Base-by-base conservation (phyloP, 2,329 filamentous ascomycete species). In the Cercospora zeae-maydis region DNA sequence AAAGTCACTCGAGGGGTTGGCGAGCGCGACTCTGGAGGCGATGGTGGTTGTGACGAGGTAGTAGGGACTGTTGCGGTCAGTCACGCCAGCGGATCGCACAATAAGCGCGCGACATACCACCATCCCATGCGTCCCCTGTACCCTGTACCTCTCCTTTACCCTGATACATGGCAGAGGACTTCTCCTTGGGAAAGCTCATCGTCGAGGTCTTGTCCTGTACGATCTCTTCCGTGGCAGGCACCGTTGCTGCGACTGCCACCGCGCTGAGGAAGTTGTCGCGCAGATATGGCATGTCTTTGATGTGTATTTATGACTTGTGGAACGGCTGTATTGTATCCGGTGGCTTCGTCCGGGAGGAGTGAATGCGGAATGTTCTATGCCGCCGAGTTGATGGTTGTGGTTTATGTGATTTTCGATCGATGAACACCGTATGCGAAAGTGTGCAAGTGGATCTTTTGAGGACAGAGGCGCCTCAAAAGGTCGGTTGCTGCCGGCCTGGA, bases 1-100 rank as follows among this genome's bases (percentile, higher is more conserved):
- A 69, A 66, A 9, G 65, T 66, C 42, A 70, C 37, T 8, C 56
- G 58, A 52, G 71, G 69, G 1, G 70, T 69, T 2, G 61, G 47
- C 11, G 64, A 59, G 24, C 69, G 67, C 5, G 67, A 68, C 13
- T 63, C 49, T 10, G 71, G 70, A 8, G 72, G 70, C 3, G 24
- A 3, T 13, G 71, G 68, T 24, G 70, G 68, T 36, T 65, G 67
- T 4, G 69, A 72, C 7, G 66, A 65, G 14, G 34, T 63, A 14
- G 67, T 16, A 6, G 34, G 31, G 16, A 39, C 30, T 58, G 14
- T 53, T 19, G 30, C 59, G n/a, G 31, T 61, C 59, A 61, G 52
- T 24, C 19, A 31, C 30, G 33, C 47, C n/a, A 47, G 24, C 36
- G 34, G 4, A 14, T 33, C 16, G 30, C 24, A 27, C 3, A 9